A percentile compares a stretch with the other conserved stretches of the same genome.
Conservation (phyloP, 495 filamentous ascomycete genomes). For the Penicillium flavigenum region DNA sequence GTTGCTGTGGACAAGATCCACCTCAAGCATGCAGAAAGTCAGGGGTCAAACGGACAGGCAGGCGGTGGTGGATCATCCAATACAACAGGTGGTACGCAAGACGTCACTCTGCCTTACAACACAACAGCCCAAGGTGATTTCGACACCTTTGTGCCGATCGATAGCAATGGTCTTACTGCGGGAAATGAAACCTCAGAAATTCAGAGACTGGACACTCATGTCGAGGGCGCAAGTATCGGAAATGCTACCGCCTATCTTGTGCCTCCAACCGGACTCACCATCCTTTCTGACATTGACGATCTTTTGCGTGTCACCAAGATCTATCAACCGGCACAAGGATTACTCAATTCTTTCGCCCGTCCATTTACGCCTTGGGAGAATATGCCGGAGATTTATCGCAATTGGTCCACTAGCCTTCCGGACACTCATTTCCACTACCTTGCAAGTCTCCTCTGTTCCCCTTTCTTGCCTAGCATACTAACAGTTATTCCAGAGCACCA, state of each 20-base stretch:
- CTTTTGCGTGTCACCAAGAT: slow-evolving; percentile 82
- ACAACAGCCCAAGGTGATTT: slow-evolving; percentile 70
- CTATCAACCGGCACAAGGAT: slow-evolving; percentile 67
- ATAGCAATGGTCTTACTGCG: slow-evolving; percentile 49
- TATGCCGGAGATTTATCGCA: slow-evolving; percentile 73
- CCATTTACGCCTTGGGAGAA: slow-evolving; percentile 71
- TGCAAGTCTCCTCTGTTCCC: slow-evolving; percentile 4
- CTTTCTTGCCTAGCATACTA: background rate
- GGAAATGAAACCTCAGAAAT: slow-evolving; percentile 62
- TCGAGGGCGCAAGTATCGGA: slow-evolving; percentile 59
- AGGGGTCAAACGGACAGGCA: slow-evolving; percentile 49
- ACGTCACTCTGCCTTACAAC: slow-evolving; percentile 52
- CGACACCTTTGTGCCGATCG: slow-evolving; percentile 60
- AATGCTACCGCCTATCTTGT: slow-evolving; percentile 78
- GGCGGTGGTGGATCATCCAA: slow-evolving; percentile 54
- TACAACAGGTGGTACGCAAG: slow-evolving; percentile 55
- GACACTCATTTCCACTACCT: slow-evolving; percentile 80
- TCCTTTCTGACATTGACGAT: slow-evolving; percentile 76
- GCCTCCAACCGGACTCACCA: slow-evolving; percentile 62
- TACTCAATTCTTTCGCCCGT: slow-evolving; percentile 74
- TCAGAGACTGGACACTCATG: slow-evolving; percentile 65
- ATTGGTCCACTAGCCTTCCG: slow-evolving; percentile 59
- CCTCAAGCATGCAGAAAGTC: slow-evolving; percentile 52
- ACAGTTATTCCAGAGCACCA: slow-evolving; percentile 54
- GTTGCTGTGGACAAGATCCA: slow-evolving; percentile 59